Evolutionary conservation across 2,329 filamentous ascomycete genomes (phyloP).

Genomic region (Fusarium sp.): DNA sequence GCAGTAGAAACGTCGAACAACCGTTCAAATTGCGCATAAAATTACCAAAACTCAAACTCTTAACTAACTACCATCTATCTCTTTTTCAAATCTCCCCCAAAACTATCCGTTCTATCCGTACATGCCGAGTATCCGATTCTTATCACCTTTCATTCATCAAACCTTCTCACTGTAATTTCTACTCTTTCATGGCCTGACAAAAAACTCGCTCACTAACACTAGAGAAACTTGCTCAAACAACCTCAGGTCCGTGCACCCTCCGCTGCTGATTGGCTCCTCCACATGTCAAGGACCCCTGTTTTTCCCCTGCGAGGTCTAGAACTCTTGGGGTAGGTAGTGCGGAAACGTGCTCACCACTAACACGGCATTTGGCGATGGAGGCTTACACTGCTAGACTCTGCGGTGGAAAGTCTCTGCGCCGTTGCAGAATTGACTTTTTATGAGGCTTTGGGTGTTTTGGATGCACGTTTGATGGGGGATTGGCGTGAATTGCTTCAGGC

Average conservation of each 20-base stretch:
- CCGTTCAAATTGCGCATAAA: not conserved
- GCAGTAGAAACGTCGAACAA: not conserved
- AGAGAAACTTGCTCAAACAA: slow-evolving; percentile 51
- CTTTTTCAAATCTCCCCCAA: not conserved
- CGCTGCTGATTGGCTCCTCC: slow-evolving; percentile 28
- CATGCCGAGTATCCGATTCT: slow-evolving; percentile 27
- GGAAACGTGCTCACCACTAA: slow-evolving; percentile 22
- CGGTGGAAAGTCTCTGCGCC: not conserved
- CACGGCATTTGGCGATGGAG: slow-evolving; percentile 6
- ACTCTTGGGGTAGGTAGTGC: slow-evolving; percentile 13
- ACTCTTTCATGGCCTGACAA: not conserved
- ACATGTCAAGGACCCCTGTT: slow-evolving; percentile 22
- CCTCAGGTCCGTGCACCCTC: slow-evolving; percentile 41
- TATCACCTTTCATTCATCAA: not conserved
- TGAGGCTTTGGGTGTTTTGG: not conserved
- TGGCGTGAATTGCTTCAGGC: not conserved
- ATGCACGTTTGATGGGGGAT: not conserved
- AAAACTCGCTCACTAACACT: slow-evolving; percentile 24
- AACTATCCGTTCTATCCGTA: slow-evolving; percentile 20
- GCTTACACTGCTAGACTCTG: not conserved
- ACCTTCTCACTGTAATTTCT: not conserved
- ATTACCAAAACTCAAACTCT: not conserved
- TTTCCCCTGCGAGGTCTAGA: slow-evolving; percentile 5
- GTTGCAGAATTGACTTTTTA: no score
- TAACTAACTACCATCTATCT: not conserved